Evolutionary conservation across 2,329 filamentous ascomycete genomes (phyloP).

Genomic region (Phialophora chinensis): DNA sequence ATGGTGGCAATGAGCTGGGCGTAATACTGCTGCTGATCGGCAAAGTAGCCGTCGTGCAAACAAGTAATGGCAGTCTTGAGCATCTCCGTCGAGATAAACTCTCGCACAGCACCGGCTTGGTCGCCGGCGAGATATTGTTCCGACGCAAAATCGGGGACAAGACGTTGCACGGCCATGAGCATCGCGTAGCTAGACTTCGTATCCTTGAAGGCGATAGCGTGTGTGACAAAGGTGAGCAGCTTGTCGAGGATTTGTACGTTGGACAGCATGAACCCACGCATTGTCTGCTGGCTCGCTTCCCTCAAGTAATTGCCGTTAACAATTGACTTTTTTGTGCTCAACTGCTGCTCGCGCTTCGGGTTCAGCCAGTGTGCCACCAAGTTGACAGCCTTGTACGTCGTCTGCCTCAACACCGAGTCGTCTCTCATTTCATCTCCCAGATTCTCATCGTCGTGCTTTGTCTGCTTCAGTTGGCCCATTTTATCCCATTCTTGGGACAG

Average conservation of each 20-base stretch:
- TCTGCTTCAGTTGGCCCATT: slow-evolving; percentile 64
- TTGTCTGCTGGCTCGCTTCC: slow-evolving; percentile 48
- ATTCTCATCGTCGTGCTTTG: slow-evolving; percentile 71
- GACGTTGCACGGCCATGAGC: slow-evolving; percentile 81
- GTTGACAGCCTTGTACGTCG: slow-evolving; percentile 89
- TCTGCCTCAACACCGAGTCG: slow-evolving; percentile 89
- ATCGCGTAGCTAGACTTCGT: slow-evolving; percentile 85
- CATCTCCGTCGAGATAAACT: slow-evolving; percentile 88
- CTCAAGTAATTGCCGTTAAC: slow-evolving; percentile 37
- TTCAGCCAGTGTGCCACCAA: slow-evolving; percentile 91
- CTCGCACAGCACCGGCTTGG: slow-evolving; percentile 74
- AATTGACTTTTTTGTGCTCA: slow-evolving; percentile 35
- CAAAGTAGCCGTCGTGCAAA: slow-evolving; percentile 94
- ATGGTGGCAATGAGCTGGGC: slow-evolving; percentile 87
- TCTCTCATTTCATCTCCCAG: slow-evolving; percentile 97
- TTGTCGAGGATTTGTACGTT: slow-evolving; percentile 82
- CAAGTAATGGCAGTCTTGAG: slow-evolving; percentile 88
- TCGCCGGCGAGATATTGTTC: slow-evolving; percentile 44
- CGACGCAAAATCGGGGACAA: slow-evolving; percentile 75
- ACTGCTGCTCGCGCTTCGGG: slow-evolving; percentile 67
- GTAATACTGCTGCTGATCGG: slow-evolving; percentile 92
- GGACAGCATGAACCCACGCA: slow-evolving; percentile 82
- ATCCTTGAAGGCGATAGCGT: slow-evolving; percentile 87
- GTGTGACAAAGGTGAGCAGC: slow-evolving; percentile 87
- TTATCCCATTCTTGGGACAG: slow-evolving; percentile 85